Base-by-base conservation (phyloP, 176 grass and related monocot species). In the Saccharum spontaneum region DNA sequence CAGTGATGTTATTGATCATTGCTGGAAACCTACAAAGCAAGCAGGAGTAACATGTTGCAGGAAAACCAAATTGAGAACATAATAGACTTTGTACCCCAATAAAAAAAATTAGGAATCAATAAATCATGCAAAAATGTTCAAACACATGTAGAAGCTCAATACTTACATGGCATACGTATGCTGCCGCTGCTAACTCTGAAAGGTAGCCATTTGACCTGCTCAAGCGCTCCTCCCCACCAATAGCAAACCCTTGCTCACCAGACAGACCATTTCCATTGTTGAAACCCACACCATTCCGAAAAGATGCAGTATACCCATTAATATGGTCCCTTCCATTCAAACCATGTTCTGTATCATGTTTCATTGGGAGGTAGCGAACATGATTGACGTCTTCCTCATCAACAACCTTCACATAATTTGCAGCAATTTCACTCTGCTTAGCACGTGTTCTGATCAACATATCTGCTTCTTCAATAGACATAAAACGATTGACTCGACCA, bases 121-220 rank as follows among this genome's bases (percentile, higher is more conserved):
- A 28, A 77, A 63, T 71, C 28, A 28, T 65, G 52, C 33, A 74
- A 18, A 41, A 33, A 5, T 77, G 5, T 37, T 68, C 16, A 67
- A 36, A 33, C 17, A 73, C 7, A 39, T 18, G 60, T 4, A 10
- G 67, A 84, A 89, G 74, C 3, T 45, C 36, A 67, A 86, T 82
- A 90, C 93, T 88, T 91, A 98, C 95, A 85, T 89, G 68, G 89
- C 95, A 98, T 77, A 95, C 95, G 71, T 92, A 95, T 45, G 93
- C 93, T 84, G 91, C 92, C 28, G 95, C 93, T 54, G 91, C 91
- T 77, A 98, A 87, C 69, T 98, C 95, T 88, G 93, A 95, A 75
- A 98, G 91, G 80, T 91, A 98, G 43, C 95, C 91, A 78, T 92
- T 98, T 80, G 89, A 95, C 55, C 85, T 90, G 79, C 86, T 95